phyloP scores from a whole-genome alignment of 73 alveolate genomes.

The Blepharisma japonicum region DNA sequence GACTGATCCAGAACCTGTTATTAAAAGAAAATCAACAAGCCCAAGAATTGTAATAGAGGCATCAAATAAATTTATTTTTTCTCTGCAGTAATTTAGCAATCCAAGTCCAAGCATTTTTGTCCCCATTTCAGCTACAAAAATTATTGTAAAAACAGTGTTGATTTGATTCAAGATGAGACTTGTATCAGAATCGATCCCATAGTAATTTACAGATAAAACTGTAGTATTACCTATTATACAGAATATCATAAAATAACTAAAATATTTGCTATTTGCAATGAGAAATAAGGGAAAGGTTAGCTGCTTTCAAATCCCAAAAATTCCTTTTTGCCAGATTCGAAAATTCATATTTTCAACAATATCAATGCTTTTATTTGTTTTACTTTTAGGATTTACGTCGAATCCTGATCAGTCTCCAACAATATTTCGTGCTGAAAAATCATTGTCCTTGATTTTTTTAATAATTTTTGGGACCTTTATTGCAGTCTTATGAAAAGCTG shows the following conservation, averaged over 20 bases:
- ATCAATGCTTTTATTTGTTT: too few relatives aligned
- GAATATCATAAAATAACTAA: background rate
- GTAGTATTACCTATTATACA: slow-evolving; percentile 61
- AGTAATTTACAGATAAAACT: slow-evolving; percentile 59
- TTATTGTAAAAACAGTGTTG: slow-evolving; percentile 14
- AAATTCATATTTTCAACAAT: too few relatives aligned
- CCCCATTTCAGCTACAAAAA: slow-evolving; percentile 58
- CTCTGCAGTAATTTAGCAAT: slow-evolving; percentile 50
- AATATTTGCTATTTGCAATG: too few relatives aligned
- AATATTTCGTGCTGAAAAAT: too few relatives aligned
- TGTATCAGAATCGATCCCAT: slow-evolving; percentile 1
- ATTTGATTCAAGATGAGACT: background rate
- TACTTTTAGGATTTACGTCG: too few relatives aligned
- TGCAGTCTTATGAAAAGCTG: too few relatives aligned
- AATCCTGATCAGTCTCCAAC: too few relatives aligned
- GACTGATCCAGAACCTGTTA: slow-evolving; percentile 46
- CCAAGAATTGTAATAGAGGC: slow-evolving; percentile 80
- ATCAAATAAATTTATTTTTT: slow-evolving; percentile 67
- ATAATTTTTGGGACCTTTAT: too few relatives aligned
- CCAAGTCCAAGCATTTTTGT: slow-evolving; percentile 73
- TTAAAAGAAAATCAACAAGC: slow-evolving; percentile 58
- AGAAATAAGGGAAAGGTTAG: too few relatives aligned
- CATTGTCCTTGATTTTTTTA: too few relatives aligned
- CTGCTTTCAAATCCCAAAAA: too few relatives aligned
- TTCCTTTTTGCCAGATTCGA: too few relatives aligned